Conservation (phyloP, 345 rosid species). For the Linum trigynum region DNA sequence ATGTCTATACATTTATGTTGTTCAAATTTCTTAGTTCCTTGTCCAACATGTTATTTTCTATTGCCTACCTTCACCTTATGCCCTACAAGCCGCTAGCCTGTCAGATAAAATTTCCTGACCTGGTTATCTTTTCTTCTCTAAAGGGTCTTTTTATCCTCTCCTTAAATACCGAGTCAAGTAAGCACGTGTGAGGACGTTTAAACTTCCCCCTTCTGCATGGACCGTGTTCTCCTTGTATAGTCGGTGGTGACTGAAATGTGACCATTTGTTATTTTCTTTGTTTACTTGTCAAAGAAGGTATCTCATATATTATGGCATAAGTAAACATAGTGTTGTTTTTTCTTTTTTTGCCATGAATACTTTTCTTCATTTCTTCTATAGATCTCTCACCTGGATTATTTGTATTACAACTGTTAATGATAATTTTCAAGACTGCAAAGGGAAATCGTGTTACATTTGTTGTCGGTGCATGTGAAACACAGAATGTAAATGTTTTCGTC, state of each 20-base stretch:
- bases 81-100: too few relatives aligned
- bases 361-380: background rate
- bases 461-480: conserved; percentile 90
- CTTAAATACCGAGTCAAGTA: too few relatives aligned
- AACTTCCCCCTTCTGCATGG: too few relatives aligned
- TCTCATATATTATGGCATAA: background rate
- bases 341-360: background rate
- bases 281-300: background rate
- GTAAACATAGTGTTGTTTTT: background rate
- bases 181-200: too few relatives aligned
- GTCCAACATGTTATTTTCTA: too few relatives aligned
- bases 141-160: too few relatives aligned
- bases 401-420: conserved; percentile 14
- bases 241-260: background rate
- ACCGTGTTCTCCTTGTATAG: background rate
- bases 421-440: conserved; percentile 65
- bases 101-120: too few relatives aligned
- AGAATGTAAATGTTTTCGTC: conserved; percentile 85
- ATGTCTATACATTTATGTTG: too few relatives aligned
- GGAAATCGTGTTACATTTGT: conserved; percentile 92
- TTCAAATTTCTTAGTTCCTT: too few relatives aligned
- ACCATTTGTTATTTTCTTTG: background rate
- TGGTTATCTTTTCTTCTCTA: too few relatives aligned
- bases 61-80: too few relatives aligned
- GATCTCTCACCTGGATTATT: background rate